These are phyloP conservation scores for Gnomoniopsis smithogilvyi DNA, from an alignment of 2,329 filamentous ascomycete species.

Conservation along the genomic window DNA sequence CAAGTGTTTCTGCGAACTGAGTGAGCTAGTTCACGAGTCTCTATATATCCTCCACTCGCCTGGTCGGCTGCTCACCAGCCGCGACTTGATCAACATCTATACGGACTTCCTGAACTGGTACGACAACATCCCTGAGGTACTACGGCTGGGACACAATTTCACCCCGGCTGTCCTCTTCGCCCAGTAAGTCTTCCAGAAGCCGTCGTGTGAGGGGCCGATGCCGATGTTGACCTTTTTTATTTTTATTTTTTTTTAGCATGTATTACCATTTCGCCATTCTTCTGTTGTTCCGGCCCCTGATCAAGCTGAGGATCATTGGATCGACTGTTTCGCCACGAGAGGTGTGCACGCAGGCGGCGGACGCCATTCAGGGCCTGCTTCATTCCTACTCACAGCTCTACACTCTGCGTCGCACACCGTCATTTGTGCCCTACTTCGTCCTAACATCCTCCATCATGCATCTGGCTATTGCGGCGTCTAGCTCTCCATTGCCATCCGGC, in stretches of 20 bases:
- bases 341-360: constrained; percentile 61
- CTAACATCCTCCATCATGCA: constrained; percentile 60
- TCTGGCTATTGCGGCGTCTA: constrained; percentile 47
- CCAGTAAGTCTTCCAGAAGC: constrained; percentile 53
- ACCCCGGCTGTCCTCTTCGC: constrained; percentile 71
- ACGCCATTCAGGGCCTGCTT: constrained; percentile 55
- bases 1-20: constrained; percentile 68
- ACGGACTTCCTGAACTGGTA: constrained; percentile 72
- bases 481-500: background rate
- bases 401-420: constrained; percentile 55
- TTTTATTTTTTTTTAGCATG: constrained; percentile 56
- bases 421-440: constrained; percentile 62
- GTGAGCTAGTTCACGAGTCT: constrained; percentile 70
- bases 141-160: constrained; percentile 65
- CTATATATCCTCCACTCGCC: constrained; percentile 72
- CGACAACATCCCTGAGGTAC: constrained; percentile 59
- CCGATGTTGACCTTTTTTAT: constrained; percentile 11
- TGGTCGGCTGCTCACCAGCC: constrained; percentile 60
- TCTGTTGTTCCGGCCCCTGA: constrained; percentile 70
- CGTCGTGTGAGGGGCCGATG: background rate
- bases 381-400: constrained; percentile 57
- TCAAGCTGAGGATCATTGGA: constrained; percentile 61
- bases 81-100: constrained; percentile 61
- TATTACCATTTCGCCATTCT: constrained; percentile 69
- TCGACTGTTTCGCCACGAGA: constrained; percentile 62